Conservation (phyloP, 2,329 filamentous ascomycete genomes). For the Apiospora koreana region DNA sequence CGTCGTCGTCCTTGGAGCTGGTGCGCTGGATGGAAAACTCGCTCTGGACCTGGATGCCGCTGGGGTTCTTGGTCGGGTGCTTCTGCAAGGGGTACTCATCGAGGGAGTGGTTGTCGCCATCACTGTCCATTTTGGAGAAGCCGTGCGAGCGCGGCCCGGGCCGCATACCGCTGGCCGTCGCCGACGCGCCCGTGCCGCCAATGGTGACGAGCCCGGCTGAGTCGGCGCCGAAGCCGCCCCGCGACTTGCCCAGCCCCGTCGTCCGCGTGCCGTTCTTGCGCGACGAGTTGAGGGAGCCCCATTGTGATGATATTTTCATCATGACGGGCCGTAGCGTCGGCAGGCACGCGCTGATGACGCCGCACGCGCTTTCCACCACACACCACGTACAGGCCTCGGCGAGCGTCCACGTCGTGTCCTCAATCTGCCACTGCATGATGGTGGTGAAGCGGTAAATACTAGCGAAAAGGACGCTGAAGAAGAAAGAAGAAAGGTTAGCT, state of each 20-base stretch:
- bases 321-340: constrained; percentile 40
- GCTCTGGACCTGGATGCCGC: not conserved
- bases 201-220: constrained; percentile 2
- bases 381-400: constrained; percentile 34
- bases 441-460: constrained; percentile 32
- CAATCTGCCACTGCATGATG: constrained; percentile 29
- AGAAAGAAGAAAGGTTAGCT: not conserved
- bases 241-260: not conserved
- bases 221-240: not conserved
- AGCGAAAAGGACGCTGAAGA: constrained; percentile 28
- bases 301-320: not conserved
- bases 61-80: not conserved
- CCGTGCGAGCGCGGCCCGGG: not conserved
- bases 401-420: constrained; percentile 31
- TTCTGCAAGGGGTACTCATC: not conserved
- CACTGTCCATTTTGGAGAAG: not conserved
- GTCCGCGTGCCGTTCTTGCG: not conserved
- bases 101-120: not conserved
- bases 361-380: constrained; percentile 33
- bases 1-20: not conserved
- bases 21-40: not conserved
- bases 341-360: constrained; percentile 43
- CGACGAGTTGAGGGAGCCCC: constrained; percentile 1
- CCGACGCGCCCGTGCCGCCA: not conserved
- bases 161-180: not conserved